phyloP scores from a whole-genome alignment of 2,329 filamentous ascomycete genomes.

The Calonectria leucothoes region DNA sequence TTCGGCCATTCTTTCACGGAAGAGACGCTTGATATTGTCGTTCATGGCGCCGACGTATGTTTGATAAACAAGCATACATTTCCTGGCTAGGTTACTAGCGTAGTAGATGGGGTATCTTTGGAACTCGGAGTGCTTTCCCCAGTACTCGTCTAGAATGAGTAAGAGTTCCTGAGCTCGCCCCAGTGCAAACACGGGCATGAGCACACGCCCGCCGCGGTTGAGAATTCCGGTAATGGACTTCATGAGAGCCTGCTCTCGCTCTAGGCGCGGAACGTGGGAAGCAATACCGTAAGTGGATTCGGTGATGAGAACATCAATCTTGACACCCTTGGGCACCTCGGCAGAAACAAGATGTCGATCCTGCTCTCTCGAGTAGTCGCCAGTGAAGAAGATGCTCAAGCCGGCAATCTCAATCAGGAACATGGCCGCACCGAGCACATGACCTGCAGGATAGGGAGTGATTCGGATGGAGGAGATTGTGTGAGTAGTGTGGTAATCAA shows the following conservation, averaged over 20 bases:
- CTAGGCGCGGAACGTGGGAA: slow-evolving; percentile 88
- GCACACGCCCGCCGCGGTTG: slow-evolving; percentile 89
- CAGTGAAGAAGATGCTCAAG: slow-evolving; percentile 96
- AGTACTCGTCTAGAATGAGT: slow-evolving; percentile 96
- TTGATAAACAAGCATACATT: slow-evolving; percentile 99
- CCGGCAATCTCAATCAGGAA: slow-evolving; percentile 97
- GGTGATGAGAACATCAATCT: slow-evolving; percentile 96
- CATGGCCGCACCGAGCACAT: slow-evolving; percentile 99
- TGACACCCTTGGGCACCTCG: slow-evolving; percentile 87
- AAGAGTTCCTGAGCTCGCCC: slow-evolving; percentile 94
- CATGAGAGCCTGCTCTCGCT: slow-evolving; percentile 94
- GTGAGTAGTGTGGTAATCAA: slow-evolving; percentile 98
- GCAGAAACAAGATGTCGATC: slow-evolving; percentile 96
- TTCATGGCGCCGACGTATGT: slow-evolving; percentile 99
- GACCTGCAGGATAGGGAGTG: slow-evolving; percentile 95
- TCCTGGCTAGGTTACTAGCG: slow-evolving; percentile 91
- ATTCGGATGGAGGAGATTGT: slow-evolving; percentile 97
- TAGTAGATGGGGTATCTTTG: slow-evolving; percentile 97
- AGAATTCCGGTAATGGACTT: slow-evolving; percentile 93
- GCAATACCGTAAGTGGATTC: slow-evolving; percentile 98
- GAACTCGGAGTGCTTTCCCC: slow-evolving; percentile 88
- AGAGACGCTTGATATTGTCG: slow-evolving; percentile 97
- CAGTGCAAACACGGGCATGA: slow-evolving; percentile 96
- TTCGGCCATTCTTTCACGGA: slow-evolving; percentile 91
- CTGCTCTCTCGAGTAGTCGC: slow-evolving; percentile 95